Evolutionary conservation across 2,329 filamentous ascomycete species (phyloP).

Genomic region (Epichloe amarillans): DNA sequence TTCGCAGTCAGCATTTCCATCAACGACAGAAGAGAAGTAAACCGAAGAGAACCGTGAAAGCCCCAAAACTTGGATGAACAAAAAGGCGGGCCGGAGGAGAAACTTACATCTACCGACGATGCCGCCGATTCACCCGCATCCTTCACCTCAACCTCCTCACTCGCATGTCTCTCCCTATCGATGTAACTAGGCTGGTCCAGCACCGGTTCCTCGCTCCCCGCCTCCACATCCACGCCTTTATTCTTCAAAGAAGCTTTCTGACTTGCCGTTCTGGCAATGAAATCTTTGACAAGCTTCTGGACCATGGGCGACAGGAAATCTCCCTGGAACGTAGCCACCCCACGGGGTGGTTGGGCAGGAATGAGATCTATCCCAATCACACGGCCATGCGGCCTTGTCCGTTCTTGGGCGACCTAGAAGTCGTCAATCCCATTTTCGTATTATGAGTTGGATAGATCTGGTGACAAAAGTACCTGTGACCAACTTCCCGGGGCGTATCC

Average conservation of each 20-base stretch:
- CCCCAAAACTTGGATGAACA: too few relatives aligned
- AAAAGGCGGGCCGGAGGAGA: background rate
- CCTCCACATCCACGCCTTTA: conserved; percentile 4
- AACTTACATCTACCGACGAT: conserved; percentile 49
- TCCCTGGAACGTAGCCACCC: conserved; percentile 89
- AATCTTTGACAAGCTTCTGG: conserved; percentile 63
- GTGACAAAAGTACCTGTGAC: conserved; percentile 41
- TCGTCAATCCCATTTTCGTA: background rate
- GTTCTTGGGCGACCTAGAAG: conserved; percentile 61
- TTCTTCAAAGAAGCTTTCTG: conserved; percentile 6
- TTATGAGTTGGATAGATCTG: background rate
- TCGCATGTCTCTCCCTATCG: conserved; percentile 42
- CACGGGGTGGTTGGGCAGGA: conserved; percentile 77
- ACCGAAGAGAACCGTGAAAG: too few relatives aligned
- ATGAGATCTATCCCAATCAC: conserved; percentile 91
- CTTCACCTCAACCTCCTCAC: conserved; percentile 13
- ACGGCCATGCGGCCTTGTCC: conserved; percentile 61
- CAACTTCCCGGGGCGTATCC: conserved; percentile 67
- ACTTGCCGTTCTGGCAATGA: conserved; percentile 47
- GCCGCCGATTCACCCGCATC: conserved; percentile 12
- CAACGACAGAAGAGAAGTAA: background rate
- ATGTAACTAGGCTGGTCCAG: conserved; percentile 46
- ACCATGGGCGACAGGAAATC: conserved; percentile 71
- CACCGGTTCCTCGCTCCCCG: conserved; percentile 11
- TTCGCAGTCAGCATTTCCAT: background rate